Evolutionary conservation across 1,139 yeast genomes (phyloP).

Genomic region (Scheffersomyces insectosa): DNA sequence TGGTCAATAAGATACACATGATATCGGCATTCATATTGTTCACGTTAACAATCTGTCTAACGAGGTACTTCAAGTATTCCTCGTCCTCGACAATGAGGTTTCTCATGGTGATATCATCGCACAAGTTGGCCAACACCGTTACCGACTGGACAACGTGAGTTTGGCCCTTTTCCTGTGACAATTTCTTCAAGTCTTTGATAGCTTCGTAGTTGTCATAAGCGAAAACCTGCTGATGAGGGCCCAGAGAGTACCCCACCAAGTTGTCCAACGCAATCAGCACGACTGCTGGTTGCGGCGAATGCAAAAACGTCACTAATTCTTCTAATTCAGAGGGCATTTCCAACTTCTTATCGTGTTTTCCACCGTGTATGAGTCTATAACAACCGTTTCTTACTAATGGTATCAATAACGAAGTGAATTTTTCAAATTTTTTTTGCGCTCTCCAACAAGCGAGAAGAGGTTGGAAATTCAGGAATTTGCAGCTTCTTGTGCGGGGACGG

Average conservation of each 20-base stretch:
- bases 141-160: conserved; percentile 66
- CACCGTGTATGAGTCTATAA: background rate
- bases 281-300: conserved; percentile 79
- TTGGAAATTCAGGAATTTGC: no score
- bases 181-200: conserved; percentile 67
- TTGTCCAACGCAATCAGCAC: conserved; percentile 85
- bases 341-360: conserved; percentile 1
- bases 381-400: background rate
- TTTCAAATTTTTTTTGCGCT: no score
- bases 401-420: no score
- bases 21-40: conserved; percentile 73
- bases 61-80: conserved; percentile 56
- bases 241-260: conserved; percentile 78
- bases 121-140: conserved; percentile 79
- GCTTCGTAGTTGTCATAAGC: conserved; percentile 70
- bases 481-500: no score
- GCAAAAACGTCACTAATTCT: conserved; percentile 79
- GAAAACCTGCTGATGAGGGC: conserved; percentile 66
- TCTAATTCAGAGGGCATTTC: conserved; percentile 62
- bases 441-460: no score
- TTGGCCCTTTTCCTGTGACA: conserved; percentile 52
- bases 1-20: conserved; percentile 80
- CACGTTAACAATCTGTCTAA: conserved; percentile 54
- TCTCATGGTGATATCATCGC: conserved; percentile 70
- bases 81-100: conserved; percentile 65